A percentile compares a stretch with the other conserved stretches of the same genome.
Evolutionary conservation across 1,139 yeast genomes (phyloP).

Genomic region (Pichia sp.): DNA sequence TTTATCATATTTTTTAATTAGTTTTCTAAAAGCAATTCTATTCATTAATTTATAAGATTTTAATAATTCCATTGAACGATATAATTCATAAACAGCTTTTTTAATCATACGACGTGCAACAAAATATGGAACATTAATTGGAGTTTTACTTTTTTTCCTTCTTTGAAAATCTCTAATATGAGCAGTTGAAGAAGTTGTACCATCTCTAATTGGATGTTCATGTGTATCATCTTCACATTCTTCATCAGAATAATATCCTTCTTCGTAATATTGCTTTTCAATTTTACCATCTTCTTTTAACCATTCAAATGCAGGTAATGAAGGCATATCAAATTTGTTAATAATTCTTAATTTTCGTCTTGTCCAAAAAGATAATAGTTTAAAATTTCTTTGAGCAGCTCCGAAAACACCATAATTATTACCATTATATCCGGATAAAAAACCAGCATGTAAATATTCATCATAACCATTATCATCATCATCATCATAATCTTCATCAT

Average conservation of each 20-base stretch:
- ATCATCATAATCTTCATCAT: slow-evolving; percentile 11
- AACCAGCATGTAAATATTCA: slow-evolving; percentile 6
- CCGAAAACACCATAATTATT: slow-evolving; percentile 6
- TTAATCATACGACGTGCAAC: slow-evolving; percentile 73
- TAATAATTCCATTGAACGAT: slow-evolving; percentile 70
- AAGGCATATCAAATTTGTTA: slow-evolving; percentile 48
- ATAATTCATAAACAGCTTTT: slow-evolving; percentile 71
- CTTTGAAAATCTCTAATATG: slow-evolving; percentile 20
- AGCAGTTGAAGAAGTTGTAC: slow-evolving; percentile 9
- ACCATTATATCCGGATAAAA: neutral
- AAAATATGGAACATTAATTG: slow-evolving; percentile 47
- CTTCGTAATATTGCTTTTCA: slow-evolving; percentile 32
- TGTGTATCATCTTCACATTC: neutral
- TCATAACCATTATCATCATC: slow-evolving; percentile 12
- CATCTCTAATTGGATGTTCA: slow-evolving; percentile 1
- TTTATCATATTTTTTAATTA: slow-evolving; percentile 86
- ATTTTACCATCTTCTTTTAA: slow-evolving; percentile 27
- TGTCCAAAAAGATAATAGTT: slow-evolving; percentile 21
- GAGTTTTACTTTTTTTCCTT: slow-evolving; percentile 14
- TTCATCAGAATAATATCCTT: slow-evolving; percentile 25
- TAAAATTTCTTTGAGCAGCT: slow-evolving; percentile 18
- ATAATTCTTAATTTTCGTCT: slow-evolving; percentile 32
- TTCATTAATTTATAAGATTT: slow-evolving; percentile 73
- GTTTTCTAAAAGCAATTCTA: slow-evolving; percentile 82
- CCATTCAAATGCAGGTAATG: slow-evolving; percentile 49